Conservation (phyloP, 2,329 filamentous ascomycete species). For the Beauveria sp. region DNA sequence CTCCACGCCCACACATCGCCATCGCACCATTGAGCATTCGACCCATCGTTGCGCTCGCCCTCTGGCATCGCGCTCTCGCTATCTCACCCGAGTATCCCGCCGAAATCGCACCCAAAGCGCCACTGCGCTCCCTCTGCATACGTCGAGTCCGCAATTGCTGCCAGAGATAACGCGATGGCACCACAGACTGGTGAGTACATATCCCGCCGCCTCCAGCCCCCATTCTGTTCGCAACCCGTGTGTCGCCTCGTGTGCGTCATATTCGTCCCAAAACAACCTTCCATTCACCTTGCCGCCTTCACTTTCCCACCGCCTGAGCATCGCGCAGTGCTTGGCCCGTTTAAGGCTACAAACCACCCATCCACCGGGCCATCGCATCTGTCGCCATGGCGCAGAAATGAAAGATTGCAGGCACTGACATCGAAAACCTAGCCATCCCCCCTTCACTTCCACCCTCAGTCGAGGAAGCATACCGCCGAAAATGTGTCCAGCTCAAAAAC, state of each 20-base stretch:
- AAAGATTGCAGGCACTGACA: conserved; percentile 30
- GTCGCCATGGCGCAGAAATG: conserved; percentile 28
- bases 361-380: neutral
- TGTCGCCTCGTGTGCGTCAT: neutral
- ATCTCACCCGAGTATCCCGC: neutral
- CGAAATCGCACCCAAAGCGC: neutral
- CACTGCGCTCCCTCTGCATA: neutral
- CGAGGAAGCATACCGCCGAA: conserved; percentile 90
- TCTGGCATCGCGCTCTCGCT: neutral
- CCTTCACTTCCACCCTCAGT: conserved; percentile 75
- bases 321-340: neutral
- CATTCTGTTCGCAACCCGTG: neutral
- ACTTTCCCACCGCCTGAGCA: neutral
- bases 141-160: neutral
- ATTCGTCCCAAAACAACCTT: neutral
- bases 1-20: conserved; percentile 3
- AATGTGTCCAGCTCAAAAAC: conserved; percentile 91
- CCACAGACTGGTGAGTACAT: conserved; percentile 16
- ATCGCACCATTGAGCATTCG: neutral
- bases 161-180: conserved; percentile 11
- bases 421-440: conserved; percentile 37
- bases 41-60: neutral
- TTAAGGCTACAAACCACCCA: neutral
- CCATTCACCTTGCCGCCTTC: conserved; percentile 9
- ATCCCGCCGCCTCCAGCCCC: conserved; percentile 6